Evolutionary conservation across 2,329 filamentous ascomycete species (phyloP).

Genomic region (Cercospora beticola): DNA sequence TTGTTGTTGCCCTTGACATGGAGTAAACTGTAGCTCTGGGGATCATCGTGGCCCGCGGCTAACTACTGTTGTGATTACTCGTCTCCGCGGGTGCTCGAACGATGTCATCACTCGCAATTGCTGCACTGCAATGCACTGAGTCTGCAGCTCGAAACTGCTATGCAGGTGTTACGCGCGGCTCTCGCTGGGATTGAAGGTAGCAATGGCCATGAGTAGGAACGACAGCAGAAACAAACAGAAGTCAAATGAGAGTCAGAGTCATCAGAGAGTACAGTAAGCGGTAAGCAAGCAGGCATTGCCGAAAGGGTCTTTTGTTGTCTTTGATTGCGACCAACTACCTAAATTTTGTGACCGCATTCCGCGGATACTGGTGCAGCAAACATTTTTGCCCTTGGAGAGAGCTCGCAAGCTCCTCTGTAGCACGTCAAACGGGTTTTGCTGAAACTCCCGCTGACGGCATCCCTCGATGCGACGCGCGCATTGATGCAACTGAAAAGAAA

Average conservation of each 20-base stretch:
- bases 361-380: background rate
- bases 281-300: background rate
- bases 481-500: background rate
- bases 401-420: background rate
- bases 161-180: background rate
- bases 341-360: background rate
- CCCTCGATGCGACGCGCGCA: background rate
- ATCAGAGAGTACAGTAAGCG: background rate
- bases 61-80: background rate
- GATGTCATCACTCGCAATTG: background rate
- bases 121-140: background rate
- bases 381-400: too few species aligned
- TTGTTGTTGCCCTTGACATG: background rate
- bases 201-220: background rate
- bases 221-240: conserved; percentile 1
- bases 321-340: background rate
- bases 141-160: background rate
- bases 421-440: background rate
- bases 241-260: background rate
- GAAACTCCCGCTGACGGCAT: conserved; percentile 1
- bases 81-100: background rate
- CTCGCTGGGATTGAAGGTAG: background rate
- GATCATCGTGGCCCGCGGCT: too few species aligned
- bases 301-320: background rate
- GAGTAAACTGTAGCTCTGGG: background rate